Evolutionary conservation across 2,329 filamentous ascomycete species (phyloP), one percentile per base, ranked within the genome.

Genomic region (Penicillium sp.): DNA sequence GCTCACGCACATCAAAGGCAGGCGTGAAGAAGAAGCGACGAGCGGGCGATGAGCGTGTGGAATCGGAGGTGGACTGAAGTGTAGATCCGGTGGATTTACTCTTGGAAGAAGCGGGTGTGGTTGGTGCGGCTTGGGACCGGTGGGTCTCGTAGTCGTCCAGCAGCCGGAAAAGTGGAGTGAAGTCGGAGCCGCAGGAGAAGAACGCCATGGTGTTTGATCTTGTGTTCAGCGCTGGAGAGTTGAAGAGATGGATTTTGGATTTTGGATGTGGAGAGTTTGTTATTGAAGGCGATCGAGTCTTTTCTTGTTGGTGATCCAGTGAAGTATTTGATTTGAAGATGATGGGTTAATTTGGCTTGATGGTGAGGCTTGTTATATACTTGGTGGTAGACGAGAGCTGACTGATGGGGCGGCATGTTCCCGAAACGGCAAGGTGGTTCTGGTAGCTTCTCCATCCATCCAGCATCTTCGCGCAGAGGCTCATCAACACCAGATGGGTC

Each of bases 1-100:
- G 39, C 58, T 75, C 73, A 35, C 69, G 64, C 25, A 75, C 70
- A 51, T 76, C 73, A 46, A 75, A 75, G 49, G 64, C 55, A 49
- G 69, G 67, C 11, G 60, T 52, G 53, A 74, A 74, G 11, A 63
- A 58, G 36, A 44, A 65, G 51, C 59, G 56, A 33, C 33, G 44
- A 24, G 38, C 46, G 33, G 18, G n/a, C 11, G 24, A 29, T 54
- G 39, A 47, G 36, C 9, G 12, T 25, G 25, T 34, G 52, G 37
- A 28, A 38, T 18, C 18, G 18, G 18, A 18, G 18, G 18, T 18
- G 18, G 18, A 18, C 18, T 18, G 18, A 18, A 18, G 18, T 18
- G 39, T 38, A 7, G 48, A 28, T 32, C 44, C 54, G 41, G 46
- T 36, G 5, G 41, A 28, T 43, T 35, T 35, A 37, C 41, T 26